A percentile compares a stretch with the other conserved stretches of the same genome.
Evolutionary conservation across 2,329 filamentous ascomycete genomes (phyloP).

Genomic region (Tolypocladium sp.): DNA sequence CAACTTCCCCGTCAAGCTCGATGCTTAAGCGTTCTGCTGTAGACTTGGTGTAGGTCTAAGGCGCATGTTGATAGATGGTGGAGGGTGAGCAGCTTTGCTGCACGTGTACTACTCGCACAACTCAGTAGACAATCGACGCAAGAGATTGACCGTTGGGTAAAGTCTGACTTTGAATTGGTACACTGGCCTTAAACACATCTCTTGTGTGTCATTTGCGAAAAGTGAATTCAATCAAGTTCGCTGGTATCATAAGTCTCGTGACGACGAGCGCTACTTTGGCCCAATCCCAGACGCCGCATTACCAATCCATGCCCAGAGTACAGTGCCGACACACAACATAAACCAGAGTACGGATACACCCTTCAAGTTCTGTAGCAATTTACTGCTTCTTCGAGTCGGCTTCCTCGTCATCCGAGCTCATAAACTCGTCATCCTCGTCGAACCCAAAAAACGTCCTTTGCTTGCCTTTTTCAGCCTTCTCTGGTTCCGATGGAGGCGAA

Average conservation of each 20-base stretch:
- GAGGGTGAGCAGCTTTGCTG: conserved; percentile 20
- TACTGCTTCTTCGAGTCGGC: conserved; percentile 10
- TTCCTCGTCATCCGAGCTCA: conserved; percentile 58
- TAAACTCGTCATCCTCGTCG: conserved; percentile 69
- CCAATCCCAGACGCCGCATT: conserved; percentile 2
- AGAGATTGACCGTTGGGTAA: conserved; percentile 9
- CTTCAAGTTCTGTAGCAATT: neutral
- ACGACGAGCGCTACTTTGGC: neutral
- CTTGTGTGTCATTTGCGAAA: conserved; percentile 3
- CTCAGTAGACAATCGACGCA: conserved; percentile 17
- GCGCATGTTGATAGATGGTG: conserved; percentile 14
- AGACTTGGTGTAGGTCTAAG: conserved; percentile 9
- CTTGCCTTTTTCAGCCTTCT: conserved; percentile 27
- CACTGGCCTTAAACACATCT: neutral
- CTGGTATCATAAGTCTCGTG: conserved; percentile 1
- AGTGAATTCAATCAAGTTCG: neutral
- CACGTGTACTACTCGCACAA: conserved; percentile 26
- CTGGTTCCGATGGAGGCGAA: conserved; percentile 34
- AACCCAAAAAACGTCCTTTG: conserved; percentile 60
- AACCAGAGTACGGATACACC: neutral
- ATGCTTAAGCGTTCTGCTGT: conserved; percentile 36
- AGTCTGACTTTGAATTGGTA: neutral
- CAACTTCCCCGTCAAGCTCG: conserved; percentile 59
- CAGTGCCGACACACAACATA: neutral
- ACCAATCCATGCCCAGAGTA: neutral